Conservation (phyloP, 306 rosid genomes). For the Pterocarpus macrocarpus region DNA sequence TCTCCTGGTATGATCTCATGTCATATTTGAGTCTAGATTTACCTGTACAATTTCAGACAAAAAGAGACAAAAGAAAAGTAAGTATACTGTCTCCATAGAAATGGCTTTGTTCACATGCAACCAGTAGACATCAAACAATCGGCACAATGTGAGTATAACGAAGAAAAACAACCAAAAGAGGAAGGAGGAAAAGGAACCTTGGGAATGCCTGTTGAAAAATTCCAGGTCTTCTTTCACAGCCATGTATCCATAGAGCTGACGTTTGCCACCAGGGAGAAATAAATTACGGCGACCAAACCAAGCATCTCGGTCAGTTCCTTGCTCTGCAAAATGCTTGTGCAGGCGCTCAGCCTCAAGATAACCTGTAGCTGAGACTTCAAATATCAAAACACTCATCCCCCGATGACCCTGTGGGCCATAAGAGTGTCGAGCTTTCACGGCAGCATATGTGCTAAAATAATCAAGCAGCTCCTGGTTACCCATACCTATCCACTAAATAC, state of each 20-base stretch:
- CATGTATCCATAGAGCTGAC: constrained; percentile 81
- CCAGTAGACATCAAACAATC: not conserved
- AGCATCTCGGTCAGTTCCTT: constrained; percentile 69
- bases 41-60: constrained; percentile 51
- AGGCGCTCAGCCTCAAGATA: constrained; percentile 78
- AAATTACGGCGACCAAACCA: constrained; percentile 59
- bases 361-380: constrained; percentile 83
- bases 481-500: constrained; percentile 69
- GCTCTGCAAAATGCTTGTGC: constrained; percentile 67
- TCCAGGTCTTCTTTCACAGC: constrained; percentile 72
- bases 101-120: not conserved
- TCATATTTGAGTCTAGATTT: constrained; percentile 74
- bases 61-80: not conserved
- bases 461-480: constrained; percentile 85
- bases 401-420: constrained; percentile 91
- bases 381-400: constrained; percentile 76
- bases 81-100: not conserved
- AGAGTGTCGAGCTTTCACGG: constrained; percentile 71
- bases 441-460: constrained; percentile 59
- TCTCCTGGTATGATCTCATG: constrained; percentile 72
- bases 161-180: not conserved
- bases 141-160: not conserved
- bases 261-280: constrained; percentile 65
- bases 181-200: constrained; percentile 53
- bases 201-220: constrained; percentile 66